Conservation (phyloP, 352 stramenopile species). For the Chrysophaeum taylorii region DNA sequence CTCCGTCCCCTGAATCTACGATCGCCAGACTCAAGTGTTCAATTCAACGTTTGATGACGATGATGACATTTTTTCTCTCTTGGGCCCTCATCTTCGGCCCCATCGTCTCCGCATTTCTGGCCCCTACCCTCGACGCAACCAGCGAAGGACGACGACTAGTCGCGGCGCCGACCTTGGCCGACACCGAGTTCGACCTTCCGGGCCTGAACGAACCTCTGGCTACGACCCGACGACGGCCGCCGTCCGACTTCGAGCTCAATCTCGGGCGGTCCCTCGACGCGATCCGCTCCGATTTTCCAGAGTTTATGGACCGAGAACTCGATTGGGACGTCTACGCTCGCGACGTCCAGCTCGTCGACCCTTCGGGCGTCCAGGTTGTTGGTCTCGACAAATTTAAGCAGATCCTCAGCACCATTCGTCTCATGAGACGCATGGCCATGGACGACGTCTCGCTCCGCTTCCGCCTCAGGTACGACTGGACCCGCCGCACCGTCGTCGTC, state of each 20-base stretch:
- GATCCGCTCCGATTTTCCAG: neutral
- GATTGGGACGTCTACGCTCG: neutral
- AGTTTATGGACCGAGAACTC: neutral
- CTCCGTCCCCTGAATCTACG: too few relatives aligned
- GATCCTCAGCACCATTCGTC: neutral
- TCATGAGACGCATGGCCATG: neutral
- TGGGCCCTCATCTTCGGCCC: too few relatives aligned
- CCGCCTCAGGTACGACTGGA: constrained; percentile 6
- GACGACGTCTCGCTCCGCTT: neutral
- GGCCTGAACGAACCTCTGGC: too few relatives aligned
- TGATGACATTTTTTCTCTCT: too few relatives aligned
- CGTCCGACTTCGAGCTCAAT: constrained; percentile 9
- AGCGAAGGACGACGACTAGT: too few relatives aligned
- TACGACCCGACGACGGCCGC: too few relatives aligned
- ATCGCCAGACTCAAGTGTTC: too few relatives aligned
- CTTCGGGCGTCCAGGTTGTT: neutral
- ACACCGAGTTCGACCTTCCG: too few relatives aligned
- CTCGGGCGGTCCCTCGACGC: neutral
- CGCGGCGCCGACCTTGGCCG: too few relatives aligned
- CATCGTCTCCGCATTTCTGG: too few relatives aligned
- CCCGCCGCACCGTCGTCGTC: neutral
- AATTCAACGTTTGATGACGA: too few relatives aligned
- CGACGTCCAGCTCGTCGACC: neutral
- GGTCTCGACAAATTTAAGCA: neutral
- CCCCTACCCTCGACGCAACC: too few relatives aligned